Evolutionary conservation across 148 eudicot genomes (phyloP), one percentile per base, ranked within the genome.

Genomic region (Chenopodium formosanum): DNA sequence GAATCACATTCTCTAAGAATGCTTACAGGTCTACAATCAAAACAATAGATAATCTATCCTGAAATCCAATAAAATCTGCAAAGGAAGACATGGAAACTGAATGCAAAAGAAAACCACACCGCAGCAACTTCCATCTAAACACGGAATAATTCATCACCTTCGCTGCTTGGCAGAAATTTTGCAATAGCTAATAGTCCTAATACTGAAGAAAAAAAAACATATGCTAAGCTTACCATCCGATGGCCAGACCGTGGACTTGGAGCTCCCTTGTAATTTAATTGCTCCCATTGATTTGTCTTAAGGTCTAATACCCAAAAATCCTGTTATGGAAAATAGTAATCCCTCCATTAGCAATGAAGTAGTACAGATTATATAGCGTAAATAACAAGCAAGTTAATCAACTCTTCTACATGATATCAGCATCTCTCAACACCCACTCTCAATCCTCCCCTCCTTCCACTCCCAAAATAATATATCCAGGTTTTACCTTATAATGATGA

Each of bases 251-350:
- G 92, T 71, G 98, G 98, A 84, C 97, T 94, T 58, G 99, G 99
- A 82, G 94, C 94, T 9, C 99, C 98, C 87, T 96, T 96, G 85
- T 94, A 92, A 86, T 96, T 96, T 75, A 96, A 83, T 80, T 96
- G 99, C 83, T 94, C 99, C 98, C 99, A 96, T 79, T 94, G 97
- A 87, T 96, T 96, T 79, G 99, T 96, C 86, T 94, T 96, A 84
- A 96, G 79, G 90, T 96, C 99, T 86, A 96, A 80, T 87, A 89
- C 85, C 99, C 99, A 96, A 81, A 96, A 91, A 81, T 94, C 98
- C 99, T 96, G 83, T 76, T 83, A 82, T 44, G 48, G 22, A 64
- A 81, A 75, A 68, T 16, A 27, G 16, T 74, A 44, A 68, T 53
- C 40, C 8, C 75, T 67, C 31, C 71, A 79, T 76, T 63, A 29